Evolutionary conservation across 345 rosid species (phyloP).

Genomic region (Mercurialis annua): DNA sequence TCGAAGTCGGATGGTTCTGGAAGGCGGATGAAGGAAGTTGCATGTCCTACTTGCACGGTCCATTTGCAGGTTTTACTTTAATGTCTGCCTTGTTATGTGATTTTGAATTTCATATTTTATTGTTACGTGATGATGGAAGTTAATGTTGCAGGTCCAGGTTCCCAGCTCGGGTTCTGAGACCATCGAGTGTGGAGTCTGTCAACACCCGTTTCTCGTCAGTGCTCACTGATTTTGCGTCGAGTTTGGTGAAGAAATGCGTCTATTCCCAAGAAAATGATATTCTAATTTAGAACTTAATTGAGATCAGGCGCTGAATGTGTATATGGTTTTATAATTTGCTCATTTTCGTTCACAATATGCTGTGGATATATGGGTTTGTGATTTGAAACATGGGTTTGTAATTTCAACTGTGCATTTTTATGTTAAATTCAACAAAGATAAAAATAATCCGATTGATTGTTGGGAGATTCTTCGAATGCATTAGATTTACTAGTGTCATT

Average conservation of each 20-base stretch:
- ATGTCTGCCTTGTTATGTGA: background rate
- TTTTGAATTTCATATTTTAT: background rate
- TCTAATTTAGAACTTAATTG: background rate
- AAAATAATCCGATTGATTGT: too few relatives aligned
- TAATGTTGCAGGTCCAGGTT: conserved; percentile 78
- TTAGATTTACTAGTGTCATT: too few relatives aligned
- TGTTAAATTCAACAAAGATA: conserved; percentile 1
- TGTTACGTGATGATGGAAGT: background rate
- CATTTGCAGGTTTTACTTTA: conserved; percentile 74
- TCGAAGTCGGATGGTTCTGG: conserved; percentile 67
- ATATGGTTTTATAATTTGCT: conserved; percentile 5
- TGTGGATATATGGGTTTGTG: background rate
- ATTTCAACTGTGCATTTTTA: background rate
- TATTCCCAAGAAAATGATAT: background rate
- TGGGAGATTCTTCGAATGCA: too few relatives aligned
- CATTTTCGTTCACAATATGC: conserved; percentile 2
- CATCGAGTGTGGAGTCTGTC: conserved; percentile 98
- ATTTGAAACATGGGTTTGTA: conserved; percentile 7
- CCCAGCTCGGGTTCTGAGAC: conserved; percentile 98
- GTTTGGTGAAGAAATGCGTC: background rate
- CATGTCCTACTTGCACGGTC: conserved; percentile 96
- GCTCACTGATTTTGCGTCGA: conserved; percentile 47
- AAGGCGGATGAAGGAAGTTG: conserved; percentile 92
- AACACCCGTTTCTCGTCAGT: conserved; percentile 89
- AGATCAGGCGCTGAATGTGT: background rate